A percentile compares a stretch with the other conserved stretches of the same genome.
phyloP scores from a whole-genome alignment of 2,329 filamentous ascomycete genomes.

The Pseudogymnoascus sp. region DNA sequence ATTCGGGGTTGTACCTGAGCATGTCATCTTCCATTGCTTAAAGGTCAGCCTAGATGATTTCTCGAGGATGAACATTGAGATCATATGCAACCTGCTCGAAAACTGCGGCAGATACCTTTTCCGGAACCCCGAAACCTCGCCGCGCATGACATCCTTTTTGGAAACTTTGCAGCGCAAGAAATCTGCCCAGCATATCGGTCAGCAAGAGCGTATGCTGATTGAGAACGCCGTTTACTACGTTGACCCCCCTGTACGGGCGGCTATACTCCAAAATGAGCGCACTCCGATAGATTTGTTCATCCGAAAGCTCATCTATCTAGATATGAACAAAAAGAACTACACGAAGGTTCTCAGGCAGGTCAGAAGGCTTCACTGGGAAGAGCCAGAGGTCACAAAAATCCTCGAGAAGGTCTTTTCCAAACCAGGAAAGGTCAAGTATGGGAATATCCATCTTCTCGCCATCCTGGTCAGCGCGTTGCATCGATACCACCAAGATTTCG shows the following conservation, averaged over 20 bases:
- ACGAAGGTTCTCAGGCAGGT: conserved; percentile 92
- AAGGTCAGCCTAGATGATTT: conserved; percentile 98
- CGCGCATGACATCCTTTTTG: conserved; percentile 87
- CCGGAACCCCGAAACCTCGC: conserved; percentile 85
- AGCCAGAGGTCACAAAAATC: conserved; percentile 60
- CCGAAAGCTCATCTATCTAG: conserved; percentile 84
- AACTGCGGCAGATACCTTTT: conserved; percentile 94
- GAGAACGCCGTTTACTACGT: conserved; percentile 98
- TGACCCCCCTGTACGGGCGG: conserved; percentile 85
- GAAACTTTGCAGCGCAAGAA: conserved; percentile 96
- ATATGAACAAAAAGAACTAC: conserved; percentile 90
- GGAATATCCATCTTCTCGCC: conserved; percentile 88
- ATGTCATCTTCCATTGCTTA: conserved; percentile 97
- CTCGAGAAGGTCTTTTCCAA: conserved; percentile 86
- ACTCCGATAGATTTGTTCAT: conserved; percentile 91
- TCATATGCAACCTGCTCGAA: conserved; percentile 90
- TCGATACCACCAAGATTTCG: conserved; percentile 86
- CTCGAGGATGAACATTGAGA: conserved; percentile 97
- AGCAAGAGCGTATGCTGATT: conserved; percentile 95
- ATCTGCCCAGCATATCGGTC: conserved; percentile 85
- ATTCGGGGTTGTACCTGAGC: conserved; percentile 94
- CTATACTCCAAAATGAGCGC: conserved; percentile 93
- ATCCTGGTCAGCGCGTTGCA: conserved; percentile 84
- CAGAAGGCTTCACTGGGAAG: conserved; percentile 95
- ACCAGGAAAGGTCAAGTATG: conserved; percentile 94